Conservation (phyloP, 2,329 filamentous ascomycete species). For the Bipolaris oryzae region DNA sequence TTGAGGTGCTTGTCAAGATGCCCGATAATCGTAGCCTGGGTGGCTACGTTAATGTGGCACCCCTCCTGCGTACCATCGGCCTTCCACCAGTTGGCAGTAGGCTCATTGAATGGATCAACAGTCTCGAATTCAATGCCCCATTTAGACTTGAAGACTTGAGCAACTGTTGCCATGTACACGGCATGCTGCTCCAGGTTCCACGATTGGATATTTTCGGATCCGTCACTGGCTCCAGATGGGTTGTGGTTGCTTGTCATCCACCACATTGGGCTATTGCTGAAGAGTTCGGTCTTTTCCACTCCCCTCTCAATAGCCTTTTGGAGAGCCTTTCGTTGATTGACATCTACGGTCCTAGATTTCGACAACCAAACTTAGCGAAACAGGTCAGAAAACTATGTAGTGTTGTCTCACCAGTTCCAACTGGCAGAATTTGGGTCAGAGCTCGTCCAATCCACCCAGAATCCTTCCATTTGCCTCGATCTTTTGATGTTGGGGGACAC, state of each 20-base stretch:
- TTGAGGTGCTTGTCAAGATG: slow-evolving; percentile 9
- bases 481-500: slow-evolving; percentile 14
- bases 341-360: slow-evolving; percentile 5
- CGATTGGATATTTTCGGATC: slow-evolving; percentile 15
- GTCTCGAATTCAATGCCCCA: slow-evolving; percentile 11
- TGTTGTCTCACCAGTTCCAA: slow-evolving; percentile 10
- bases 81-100: slow-evolving; percentile 17
- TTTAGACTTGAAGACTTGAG: slow-evolving; percentile 10
- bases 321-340: slow-evolving; percentile 12
- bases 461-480: slow-evolving; percentile 15
- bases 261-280: slow-evolving; percentile 15
- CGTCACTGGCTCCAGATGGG: slow-evolving; percentile 8
- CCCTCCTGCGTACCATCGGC: slow-evolving; percentile 16
- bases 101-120: slow-evolving; percentile 15
- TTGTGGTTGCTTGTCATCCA: slow-evolving; percentile 15
- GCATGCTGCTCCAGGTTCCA: slow-evolving; percentile 17
- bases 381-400: neutral
- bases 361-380: neutral
- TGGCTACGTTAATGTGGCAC: slow-evolving; percentile 11
- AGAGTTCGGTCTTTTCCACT: slow-evolving; percentile 9
- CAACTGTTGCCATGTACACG: slow-evolving; percentile 14
- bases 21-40: slow-evolving; percentile 9
- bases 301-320: slow-evolving; percentile 14
- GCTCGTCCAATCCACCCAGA: slow-evolving; percentile 14
- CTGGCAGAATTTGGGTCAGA: slow-evolving; percentile 3